Evolutionary conservation across 176 grass and related monocot genomes (phyloP).

Genomic region (Oryza punctata): DNA sequence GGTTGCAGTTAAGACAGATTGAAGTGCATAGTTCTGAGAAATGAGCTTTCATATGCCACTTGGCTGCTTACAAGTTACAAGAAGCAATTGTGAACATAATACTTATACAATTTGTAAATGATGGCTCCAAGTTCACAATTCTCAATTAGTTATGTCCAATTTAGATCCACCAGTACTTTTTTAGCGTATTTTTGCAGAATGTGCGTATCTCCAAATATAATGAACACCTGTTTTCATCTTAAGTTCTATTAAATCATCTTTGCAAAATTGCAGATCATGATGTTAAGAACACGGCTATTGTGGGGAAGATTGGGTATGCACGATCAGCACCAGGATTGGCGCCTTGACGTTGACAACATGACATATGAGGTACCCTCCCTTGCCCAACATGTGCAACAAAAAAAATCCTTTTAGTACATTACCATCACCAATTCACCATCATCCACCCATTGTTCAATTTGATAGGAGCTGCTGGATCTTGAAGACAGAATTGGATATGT

Average conservation of each 20-base stretch:
- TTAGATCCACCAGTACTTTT: not conserved
- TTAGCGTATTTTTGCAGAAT: not conserved
- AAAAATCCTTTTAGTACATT: not conserved
- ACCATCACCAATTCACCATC: not conserved
- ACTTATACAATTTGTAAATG: not conserved
- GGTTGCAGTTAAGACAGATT: not conserved
- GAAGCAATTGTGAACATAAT: not conserved
- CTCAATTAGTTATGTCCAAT: not conserved
- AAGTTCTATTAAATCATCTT: constrained; percentile 1
- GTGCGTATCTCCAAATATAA: not conserved
- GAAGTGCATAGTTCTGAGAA: not conserved
- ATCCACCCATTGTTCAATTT: constrained; percentile 12
- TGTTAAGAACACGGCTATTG: constrained; percentile 76
- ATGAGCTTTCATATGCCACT: not conserved
- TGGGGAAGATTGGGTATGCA: constrained; percentile 70
- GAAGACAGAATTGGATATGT: constrained; percentile 88
- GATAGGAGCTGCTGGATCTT: constrained; percentile 76
- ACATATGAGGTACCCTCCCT: constrained; percentile 70
- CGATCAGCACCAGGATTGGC: constrained; percentile 85
- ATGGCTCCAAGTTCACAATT: not conserved
- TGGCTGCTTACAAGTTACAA: not conserved
- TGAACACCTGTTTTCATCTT: not conserved
- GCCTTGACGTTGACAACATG: constrained; percentile 93
- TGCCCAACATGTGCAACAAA: not conserved
- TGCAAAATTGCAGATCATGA: constrained; percentile 69